Evolutionary conservation across 306 rosid genomes (phyloP), one percentile per base, ranked within the genome.

Genomic region (Psophocarpus tetragonolobus): DNA sequence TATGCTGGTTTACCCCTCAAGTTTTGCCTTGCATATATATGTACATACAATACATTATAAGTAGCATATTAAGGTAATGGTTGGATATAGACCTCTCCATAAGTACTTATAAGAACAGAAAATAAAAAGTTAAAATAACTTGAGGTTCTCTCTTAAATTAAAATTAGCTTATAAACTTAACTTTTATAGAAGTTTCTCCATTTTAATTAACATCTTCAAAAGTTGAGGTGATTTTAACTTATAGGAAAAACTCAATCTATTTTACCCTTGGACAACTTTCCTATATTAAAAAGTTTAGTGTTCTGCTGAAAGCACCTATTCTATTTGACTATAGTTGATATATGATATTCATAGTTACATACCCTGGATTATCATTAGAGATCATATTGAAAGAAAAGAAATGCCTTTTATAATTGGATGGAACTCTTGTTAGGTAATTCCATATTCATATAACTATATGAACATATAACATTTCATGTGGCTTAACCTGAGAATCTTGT

Each of bases 331-430:
- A 21, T n/a, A 11, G 54, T 76, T 23, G 23, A 21, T 17, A 15
- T 63, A n/a, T 73, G 20, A 21, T 57, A 44, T 30, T 44, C n/a
- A n/a, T n/a, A n/a, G n/a, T n/a, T n/a, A n/a, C 47, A 44, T 75
- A 44, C 42, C 33, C 13, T 60, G 26, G 57, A 57, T 27, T 42
- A 17, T 44, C 32, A 42, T 6, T 8, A 41, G 57, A 41, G 61
- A 75, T 61, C 4, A 14, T 21, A 63, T 62, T 75, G 48, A 18
- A 75, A 44, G 62, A 20, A 18, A 74, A 60, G 15, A 41, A 29
- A 61, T 29, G 45, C 42, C 56, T 74, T 20, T 42, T 30, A 60
- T 60, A n/a, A 18, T 57, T 48, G 38, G 36, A 15, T 21, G 21
- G 72, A 51, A n/a, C n/a, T n/a, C n/a, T n/a, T n/a, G n/a, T n/a